Evolutionary conservation across 495 filamentous ascomycete genomes (phyloP), one percentile per base, ranked within the genome.

Genomic region (Lophiostoma macrostomum): DNA sequence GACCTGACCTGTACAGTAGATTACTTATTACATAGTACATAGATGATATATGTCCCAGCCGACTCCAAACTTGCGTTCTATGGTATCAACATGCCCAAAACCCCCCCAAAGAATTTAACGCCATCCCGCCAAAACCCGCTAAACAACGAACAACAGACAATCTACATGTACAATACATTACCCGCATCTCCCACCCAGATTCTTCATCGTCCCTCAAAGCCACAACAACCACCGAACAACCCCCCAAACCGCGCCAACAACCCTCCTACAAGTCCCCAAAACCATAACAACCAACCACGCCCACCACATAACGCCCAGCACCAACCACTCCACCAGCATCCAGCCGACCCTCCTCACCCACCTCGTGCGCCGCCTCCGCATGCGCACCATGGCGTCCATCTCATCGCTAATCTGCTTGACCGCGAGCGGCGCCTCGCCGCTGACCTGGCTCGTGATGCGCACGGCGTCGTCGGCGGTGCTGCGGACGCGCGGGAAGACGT

Each of bases 391-490:
- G 61, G 74, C 77, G 50, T 94, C 85, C 41, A 96, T 85, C 7
- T 77, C 77, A 58, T 96, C 89, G 42, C 80, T 81, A 36, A 93
- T 75, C 39, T 80, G 75, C 69, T 93, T 94, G 22, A 91, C 80
- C 19, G 82, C 78, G 14, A 95, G 73, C 1, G 87, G 83, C 57
- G 86, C 83, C 6, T 77, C 81, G 1, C 82, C 86, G 11, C 84
- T 84, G 18, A 96, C 73, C 53, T 91, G 83, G 8, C 80, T 79
- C 51, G 76, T 82, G 8, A 90, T 78, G 23, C 81, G 76, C 58
- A 93, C 88, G 0, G 88, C 90, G 47, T 88, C 85, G 60, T 91
- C 85, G 0, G 83, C 82, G 1, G 80, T 80, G 5, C 69, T 71
- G 22, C 79, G 80, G 23, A 87, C 83, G 34, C 82, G 73, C 2